These are phyloP conservation scores for Ustilago vetiveriae DNA, from an alignment of 1,284 basidiomycete species.

Conservation along the genomic window DNA sequence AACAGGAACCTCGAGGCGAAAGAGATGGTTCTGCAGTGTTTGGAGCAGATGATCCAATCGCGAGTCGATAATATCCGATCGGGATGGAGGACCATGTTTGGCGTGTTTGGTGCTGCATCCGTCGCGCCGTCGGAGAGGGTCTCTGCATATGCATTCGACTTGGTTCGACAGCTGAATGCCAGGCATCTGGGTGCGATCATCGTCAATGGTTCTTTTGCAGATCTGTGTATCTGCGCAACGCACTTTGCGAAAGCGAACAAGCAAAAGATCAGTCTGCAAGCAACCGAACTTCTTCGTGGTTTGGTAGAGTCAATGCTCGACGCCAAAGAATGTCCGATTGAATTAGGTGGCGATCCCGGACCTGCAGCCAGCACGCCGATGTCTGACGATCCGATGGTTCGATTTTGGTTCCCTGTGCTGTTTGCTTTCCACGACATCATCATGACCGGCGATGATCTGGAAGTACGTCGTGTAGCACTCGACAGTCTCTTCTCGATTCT, in stretches of 20 bases:
- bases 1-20: conserved; percentile 94
- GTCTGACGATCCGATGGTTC: conserved; percentile 58
- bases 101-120: conserved; percentile 94
- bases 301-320: conserved; percentile 83
- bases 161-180: conserved; percentile 88
- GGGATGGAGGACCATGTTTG: conserved; percentile 99
- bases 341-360: conserved; percentile 48
- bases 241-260: conserved; percentile 99
- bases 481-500: conserved; percentile 95
- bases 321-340: conserved; percentile 53
- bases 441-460: conserved; percentile 99
- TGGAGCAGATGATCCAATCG: conserved; percentile 98
- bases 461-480: conserved; percentile 85
- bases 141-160: conserved; percentile 92
- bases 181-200: conserved; percentile 92
- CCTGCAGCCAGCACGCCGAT: conserved; percentile 50
- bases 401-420: conserved; percentile 93
- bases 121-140: conserved; percentile 94
- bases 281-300: conserved; percentile 93
- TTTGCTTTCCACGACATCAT: conserved; percentile 99
- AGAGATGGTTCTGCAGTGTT: conserved; percentile 97
- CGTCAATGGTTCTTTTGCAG: conserved; percentile 90
- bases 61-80: conserved; percentile 94
- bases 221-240: conserved; percentile 94
- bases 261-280: conserved; percentile 95